phyloP scores from a whole-genome alignment of 305 asterid genomes.

The Fraxinus albicans region DNA sequence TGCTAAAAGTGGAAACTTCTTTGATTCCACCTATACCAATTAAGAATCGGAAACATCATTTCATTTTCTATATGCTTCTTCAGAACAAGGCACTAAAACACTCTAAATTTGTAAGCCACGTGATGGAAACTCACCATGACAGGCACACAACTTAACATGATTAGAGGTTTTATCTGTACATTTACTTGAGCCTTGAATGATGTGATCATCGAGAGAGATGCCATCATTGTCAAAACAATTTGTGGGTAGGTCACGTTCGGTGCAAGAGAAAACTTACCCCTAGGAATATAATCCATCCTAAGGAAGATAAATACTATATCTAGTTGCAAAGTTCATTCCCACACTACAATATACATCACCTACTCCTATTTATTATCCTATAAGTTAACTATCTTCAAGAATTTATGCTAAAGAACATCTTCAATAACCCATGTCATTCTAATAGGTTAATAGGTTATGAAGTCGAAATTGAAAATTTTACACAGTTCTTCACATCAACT shows the following conservation, averaged over 20 bases:
- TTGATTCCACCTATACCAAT: slow-evolving; percentile 45
- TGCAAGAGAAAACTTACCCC: background rate
- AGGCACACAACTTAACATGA: background rate
- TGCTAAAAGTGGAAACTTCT: slow-evolving; percentile 32
- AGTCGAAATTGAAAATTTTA: background rate
- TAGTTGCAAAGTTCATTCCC: background rate
- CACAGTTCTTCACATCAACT: background rate
- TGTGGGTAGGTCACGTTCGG: background rate
- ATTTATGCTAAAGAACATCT: background rate
- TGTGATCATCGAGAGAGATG: background rate
- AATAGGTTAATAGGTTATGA: too few relatives aligned
- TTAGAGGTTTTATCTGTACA: background rate
- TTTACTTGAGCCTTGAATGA: background rate
- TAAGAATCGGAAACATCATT: background rate
- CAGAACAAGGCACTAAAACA: background rate
- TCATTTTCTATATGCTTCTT: background rate
- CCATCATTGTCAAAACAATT: background rate
- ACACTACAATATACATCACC: background rate
- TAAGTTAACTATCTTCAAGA: background rate
- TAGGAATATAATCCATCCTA: background rate
- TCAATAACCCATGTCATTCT: background rate
- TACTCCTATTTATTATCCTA: background rate
- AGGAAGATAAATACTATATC: background rate
- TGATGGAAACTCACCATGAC: background rate
- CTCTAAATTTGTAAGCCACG: background rate